Evolutionary conservation across 2,329 filamentous ascomycete genomes (phyloP).

Genomic region (Fusarium torreyae): DNA sequence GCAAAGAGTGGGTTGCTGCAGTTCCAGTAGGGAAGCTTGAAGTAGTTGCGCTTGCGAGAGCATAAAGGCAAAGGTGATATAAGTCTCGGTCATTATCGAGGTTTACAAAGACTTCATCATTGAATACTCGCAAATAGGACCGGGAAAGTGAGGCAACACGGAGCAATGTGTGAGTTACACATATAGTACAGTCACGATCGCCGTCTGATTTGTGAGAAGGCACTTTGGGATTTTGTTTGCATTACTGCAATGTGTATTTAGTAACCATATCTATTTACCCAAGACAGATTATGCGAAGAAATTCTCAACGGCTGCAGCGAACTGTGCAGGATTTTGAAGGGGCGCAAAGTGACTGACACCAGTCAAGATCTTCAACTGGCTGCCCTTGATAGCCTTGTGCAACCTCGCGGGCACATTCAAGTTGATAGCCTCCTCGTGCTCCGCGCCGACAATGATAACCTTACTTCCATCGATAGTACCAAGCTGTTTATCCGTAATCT

Average conservation of each 20-base stretch:
- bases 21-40: neutral
- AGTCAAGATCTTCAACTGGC: constrained; percentile 54
- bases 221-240: neutral
- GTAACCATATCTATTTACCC: neutral
- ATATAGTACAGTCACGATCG: no score
- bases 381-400: constrained; percentile 56
- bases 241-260: neutral
- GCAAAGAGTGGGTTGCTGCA: constrained; percentile 5
- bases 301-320: constrained; percentile 51
- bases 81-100: neutral
- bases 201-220: no score
- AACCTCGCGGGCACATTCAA: constrained; percentile 54
- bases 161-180: no score
- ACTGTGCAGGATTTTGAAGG: constrained; percentile 57
- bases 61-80: neutral
- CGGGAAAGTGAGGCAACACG: no score
- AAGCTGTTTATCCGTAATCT: constrained; percentile 51
- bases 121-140: no score
- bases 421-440: constrained; percentile 60
- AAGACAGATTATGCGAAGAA: constrained; percentile 36
- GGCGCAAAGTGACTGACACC: constrained; percentile 62
- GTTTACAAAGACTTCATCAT: no score
- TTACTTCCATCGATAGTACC: constrained; percentile 49
- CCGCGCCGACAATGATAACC: constrained; percentile 51
- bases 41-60: neutral